Evolutionary conservation across 2,329 filamentous ascomycete genomes (phyloP).

Genomic region (Endothia cerciana): DNA sequence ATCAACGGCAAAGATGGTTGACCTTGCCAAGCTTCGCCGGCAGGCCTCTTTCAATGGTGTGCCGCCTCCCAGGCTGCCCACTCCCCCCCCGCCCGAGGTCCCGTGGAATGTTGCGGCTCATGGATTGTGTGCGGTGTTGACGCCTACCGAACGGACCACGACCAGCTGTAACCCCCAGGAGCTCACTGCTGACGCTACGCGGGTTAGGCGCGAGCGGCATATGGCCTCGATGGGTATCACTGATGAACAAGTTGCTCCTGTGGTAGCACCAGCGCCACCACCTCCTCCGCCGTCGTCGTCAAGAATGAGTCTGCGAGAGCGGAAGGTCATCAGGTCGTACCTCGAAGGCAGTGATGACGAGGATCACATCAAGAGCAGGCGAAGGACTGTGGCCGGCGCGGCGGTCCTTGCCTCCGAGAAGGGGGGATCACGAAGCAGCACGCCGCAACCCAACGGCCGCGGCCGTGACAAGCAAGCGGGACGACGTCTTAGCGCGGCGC

Average conservation of each 20-base stretch:
- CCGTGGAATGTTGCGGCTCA: slow-evolving; percentile 84
- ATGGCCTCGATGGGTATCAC: slow-evolving; percentile 46
- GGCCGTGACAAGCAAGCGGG: slow-evolving; percentile 40
- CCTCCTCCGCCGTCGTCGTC: slow-evolving; percentile 55
- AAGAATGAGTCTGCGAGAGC: slow-evolving; percentile 75
- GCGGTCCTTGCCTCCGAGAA: slow-evolving; percentile 51
- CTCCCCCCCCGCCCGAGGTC: slow-evolving; percentile 78
- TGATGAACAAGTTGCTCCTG: slow-evolving; percentile 36
- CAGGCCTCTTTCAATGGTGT: slow-evolving; percentile 60
- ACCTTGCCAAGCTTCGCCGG: slow-evolving; percentile 67
- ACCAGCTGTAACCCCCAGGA: slow-evolving; percentile 79
- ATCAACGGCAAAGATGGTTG: slow-evolving; percentile 78
- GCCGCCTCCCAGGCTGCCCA: slow-evolving; percentile 52
- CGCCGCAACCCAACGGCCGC: slow-evolving; percentile 36
- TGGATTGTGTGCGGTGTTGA: slow-evolving; percentile 80
- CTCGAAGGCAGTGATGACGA: slow-evolving; percentile 55
- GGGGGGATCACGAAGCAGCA: slow-evolving; percentile 41
- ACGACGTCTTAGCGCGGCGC: slow-evolving; percentile 56
- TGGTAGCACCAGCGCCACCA: slow-evolving; percentile 33
- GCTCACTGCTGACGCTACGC: slow-evolving; percentile 69
- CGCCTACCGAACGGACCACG: slow-evolving; percentile 76
- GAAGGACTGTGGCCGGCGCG: slow-evolving; percentile 64
- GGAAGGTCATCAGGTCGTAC: slow-evolving; percentile 63
- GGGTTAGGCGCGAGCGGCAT: slow-evolving; percentile 67
- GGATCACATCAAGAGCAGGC: slow-evolving; percentile 51